Evolutionary conservation across 306 rosid genomes (phyloP).

Genomic region (Glycyrrhiza uralensis): DNA sequence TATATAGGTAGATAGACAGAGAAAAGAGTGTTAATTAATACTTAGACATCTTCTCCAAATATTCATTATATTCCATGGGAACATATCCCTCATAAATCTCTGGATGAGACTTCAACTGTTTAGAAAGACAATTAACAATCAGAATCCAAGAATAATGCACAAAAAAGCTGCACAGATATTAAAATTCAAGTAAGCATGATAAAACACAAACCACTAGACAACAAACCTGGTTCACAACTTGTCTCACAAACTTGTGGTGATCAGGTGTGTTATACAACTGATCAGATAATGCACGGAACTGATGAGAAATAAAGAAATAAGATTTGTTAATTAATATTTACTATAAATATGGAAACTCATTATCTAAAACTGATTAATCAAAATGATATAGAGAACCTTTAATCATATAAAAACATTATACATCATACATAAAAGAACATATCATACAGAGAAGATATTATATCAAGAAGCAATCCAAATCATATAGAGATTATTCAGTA

Average conservation of each 20-base stretch:
- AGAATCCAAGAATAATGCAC: conserved; percentile 22
- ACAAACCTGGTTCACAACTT: conserved; percentile 68
- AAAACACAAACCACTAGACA: conserved; percentile 1
- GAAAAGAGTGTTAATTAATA: conserved; percentile 14
- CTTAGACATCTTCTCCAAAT: conserved; percentile 70
- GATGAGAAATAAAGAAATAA: conserved; percentile 22
- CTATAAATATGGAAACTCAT: background rate
- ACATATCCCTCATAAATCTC: conserved; percentile 77
- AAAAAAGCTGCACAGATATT: background rate
- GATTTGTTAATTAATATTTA: background rate
- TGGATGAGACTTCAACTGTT: conserved; percentile 60
- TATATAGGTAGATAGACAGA: background rate
- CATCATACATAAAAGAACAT: too few relatives aligned
- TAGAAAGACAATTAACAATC: conserved; percentile 17
- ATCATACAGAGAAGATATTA: too few relatives aligned
- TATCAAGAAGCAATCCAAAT: too few relatives aligned
- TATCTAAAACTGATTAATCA: background rate
- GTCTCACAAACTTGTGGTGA: conserved; percentile 57
- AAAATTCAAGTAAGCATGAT: background rate
- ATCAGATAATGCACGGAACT: conserved; percentile 81
- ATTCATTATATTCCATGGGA: conserved; percentile 73
- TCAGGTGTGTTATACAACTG: conserved; percentile 61
- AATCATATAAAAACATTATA: too few relatives aligned
- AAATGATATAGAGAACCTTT: too few relatives aligned
- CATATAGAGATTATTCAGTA: too few relatives aligned